phyloP scores from a whole-genome alignment of 495 filamentous ascomycete genomes.

The Neurospora tetrasperma region DNA sequence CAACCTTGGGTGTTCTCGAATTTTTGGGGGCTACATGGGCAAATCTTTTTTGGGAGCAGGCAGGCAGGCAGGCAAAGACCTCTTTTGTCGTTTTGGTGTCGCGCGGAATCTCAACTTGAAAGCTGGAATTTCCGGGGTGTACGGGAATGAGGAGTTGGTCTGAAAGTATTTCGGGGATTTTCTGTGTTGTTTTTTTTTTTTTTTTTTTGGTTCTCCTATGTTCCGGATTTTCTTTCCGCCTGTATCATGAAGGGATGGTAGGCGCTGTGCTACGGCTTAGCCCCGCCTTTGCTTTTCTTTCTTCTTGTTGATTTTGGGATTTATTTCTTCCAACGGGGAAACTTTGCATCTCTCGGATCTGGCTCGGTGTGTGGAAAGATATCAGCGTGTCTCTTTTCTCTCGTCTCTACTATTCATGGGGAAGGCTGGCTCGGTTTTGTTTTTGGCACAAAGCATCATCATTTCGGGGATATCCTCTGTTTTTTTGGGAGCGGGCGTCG shows the following conservation, averaged over 20 bases:
- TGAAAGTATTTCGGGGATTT: slow-evolving; percentile 9
- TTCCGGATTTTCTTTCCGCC: slow-evolving; percentile 7
- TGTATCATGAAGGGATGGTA: slow-evolving; percentile 20
- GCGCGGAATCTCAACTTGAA: slow-evolving; percentile 13
- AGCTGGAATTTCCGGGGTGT: slow-evolving; percentile 11
- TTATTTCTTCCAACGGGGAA: slow-evolving; percentile 12
- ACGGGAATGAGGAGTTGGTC: slow-evolving; percentile 19
- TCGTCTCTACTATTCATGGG: not conserved
- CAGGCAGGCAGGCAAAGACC: slow-evolving; percentile 20
- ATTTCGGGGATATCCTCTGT: not conserved
- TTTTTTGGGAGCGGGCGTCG: not conserved
- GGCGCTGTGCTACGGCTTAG: slow-evolving; percentile 7
- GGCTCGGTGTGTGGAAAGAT: slow-evolving; percentile 5
- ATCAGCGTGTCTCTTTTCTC: not conserved
- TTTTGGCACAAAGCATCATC: slow-evolving; percentile 1
- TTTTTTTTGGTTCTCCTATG: not conserved
- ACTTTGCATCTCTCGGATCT: slow-evolving; percentile 22
- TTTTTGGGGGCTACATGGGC: slow-evolving; percentile 18
- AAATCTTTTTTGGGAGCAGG: slow-evolving; percentile 14
- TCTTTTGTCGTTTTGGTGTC: slow-evolving; percentile 17
- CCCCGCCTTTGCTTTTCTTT: slow-evolving; percentile 11
- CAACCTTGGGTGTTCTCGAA: slow-evolving; percentile 18
- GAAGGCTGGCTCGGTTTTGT: not conserved
- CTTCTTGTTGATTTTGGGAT: slow-evolving; percentile 10
- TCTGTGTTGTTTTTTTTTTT: slow-evolving; percentile 5